phyloP scores from a whole-genome alignment of 345 rosid species.

The Excoecaria agallocha region DNA sequence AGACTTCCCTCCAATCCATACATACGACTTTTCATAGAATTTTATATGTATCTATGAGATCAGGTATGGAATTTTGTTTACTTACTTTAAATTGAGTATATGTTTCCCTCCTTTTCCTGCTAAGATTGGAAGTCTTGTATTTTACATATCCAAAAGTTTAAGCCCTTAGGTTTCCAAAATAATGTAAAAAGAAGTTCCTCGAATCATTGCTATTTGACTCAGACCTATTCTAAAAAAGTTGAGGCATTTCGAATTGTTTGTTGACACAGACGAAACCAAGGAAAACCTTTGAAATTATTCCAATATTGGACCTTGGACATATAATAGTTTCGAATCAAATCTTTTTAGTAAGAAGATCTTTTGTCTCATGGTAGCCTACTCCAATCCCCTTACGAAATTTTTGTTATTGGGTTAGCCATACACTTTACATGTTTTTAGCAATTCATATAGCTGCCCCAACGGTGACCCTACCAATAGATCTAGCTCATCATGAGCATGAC shows the following conservation, averaged over 20 bases:
- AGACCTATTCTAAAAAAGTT: constrained; percentile 11
- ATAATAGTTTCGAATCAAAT: constrained; percentile 3
- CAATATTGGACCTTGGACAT: constrained; percentile 4
- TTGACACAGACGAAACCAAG: constrained; percentile 14
- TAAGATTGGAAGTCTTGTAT: constrained; percentile 10
- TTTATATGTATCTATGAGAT: too few relatives aligned
- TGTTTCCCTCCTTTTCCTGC: too few relatives aligned
- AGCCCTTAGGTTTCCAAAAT: constrained; percentile 11
- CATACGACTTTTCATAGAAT: too few relatives aligned
- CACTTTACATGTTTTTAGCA: too few relatives aligned
- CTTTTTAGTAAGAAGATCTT: constrained; percentile 5
- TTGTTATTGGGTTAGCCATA: too few relatives aligned
- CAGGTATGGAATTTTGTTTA: too few relatives aligned
- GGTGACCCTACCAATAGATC: too few relatives aligned
- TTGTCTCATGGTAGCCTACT: background rate
- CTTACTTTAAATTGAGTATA: too few relatives aligned
- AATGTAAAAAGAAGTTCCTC: constrained; percentile 16
- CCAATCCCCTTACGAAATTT: background rate
- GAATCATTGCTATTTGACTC: constrained; percentile 19
- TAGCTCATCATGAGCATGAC: too few relatives aligned
- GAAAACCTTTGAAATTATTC: constrained; percentile 4
- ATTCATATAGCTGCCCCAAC: too few relatives aligned
- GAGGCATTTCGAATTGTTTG: constrained; percentile 18
- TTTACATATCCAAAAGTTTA: constrained; percentile 15
- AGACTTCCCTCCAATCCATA: too few relatives aligned